Evolutionary conservation across 176 grass and related monocot species (phyloP).

Genomic region (Poa annua): DNA sequence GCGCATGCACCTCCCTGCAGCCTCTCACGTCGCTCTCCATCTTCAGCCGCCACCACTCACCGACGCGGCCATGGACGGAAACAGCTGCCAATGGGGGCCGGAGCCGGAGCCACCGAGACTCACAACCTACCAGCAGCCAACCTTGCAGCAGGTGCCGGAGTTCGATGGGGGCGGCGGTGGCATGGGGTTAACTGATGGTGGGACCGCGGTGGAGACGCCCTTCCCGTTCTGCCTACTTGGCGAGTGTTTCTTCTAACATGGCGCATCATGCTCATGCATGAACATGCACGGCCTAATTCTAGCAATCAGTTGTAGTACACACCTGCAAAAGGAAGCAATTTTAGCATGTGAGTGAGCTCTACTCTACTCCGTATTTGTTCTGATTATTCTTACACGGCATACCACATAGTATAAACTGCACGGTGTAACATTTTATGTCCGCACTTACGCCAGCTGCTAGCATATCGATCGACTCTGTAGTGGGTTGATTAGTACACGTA

Average conservation of each 20-base stretch:
- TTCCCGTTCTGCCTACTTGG: slow-evolving; percentile 78
- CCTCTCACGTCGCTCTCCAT: background rate
- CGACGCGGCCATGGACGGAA: slow-evolving; percentile 14
- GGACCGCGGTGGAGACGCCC: slow-evolving; percentile 32
- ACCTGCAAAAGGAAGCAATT: background rate
- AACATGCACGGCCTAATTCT: slow-evolving; percentile 8
- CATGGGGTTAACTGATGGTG: slow-evolving; percentile 26
- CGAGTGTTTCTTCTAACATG: slow-evolving; percentile 54
- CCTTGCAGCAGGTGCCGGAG: slow-evolving; percentile 40
- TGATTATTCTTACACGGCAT: slow-evolving; percentile 20
- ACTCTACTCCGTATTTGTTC: background rate
- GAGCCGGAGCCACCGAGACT: slow-evolving; percentile 26
- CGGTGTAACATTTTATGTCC: too few species aligned
- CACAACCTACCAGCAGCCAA: slow-evolving; percentile 21
- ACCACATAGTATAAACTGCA: background rate
- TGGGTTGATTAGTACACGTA: too few species aligned
- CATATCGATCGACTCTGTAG: too few species aligned
- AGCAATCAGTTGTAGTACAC: slow-evolving; percentile 12
- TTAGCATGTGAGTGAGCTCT: background rate
- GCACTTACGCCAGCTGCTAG: too few species aligned
- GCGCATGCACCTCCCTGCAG: background rate
- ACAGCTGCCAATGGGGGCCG: slow-evolving; percentile 27
- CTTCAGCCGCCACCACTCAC: slow-evolving; percentile 13
- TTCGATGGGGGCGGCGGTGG: slow-evolving; percentile 10
- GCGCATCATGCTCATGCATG: background rate